These are phyloP conservation scores for Amyloporia xantha DNA, from an alignment of 768 basidiomycete genomes.

Conservation along the genomic window DNA sequence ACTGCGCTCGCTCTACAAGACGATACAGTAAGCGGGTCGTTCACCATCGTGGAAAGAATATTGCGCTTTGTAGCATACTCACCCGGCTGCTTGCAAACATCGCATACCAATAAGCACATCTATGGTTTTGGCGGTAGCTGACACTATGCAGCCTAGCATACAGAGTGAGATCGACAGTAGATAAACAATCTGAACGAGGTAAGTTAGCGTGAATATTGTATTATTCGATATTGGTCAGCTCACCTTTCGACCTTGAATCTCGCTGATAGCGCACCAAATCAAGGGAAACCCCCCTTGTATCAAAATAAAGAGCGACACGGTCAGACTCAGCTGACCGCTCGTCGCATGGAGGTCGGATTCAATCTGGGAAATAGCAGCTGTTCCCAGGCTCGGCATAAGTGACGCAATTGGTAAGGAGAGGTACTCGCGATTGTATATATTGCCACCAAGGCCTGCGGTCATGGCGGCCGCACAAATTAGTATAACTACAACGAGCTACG, in stretches of 20 bases:
- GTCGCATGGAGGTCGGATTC: conserved; percentile 53
- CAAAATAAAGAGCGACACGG: conserved; percentile 65
- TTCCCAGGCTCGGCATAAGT: neutral
- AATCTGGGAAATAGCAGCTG: conserved; percentile 65
- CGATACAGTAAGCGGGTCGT: too few species aligned
- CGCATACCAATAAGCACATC: conserved; percentile 63
- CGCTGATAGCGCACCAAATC: conserved; percentile 62
- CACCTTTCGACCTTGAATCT: conserved; percentile 71
- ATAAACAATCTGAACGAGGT: too few species aligned
- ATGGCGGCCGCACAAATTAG: conserved; percentile 47
- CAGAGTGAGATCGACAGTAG: conserved; percentile 46
- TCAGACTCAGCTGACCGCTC: conserved; percentile 54
- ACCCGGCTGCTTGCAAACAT: conserved; percentile 63
- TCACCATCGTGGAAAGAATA: too few species aligned
- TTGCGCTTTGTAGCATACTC: neutral
- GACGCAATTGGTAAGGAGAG: neutral
- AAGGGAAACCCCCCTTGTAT: conserved; percentile 64
- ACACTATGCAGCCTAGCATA: conserved; percentile 50
- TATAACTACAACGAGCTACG: conserved; percentile 30
- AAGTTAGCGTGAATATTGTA: too few species aligned
- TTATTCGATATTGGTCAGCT: too few species aligned
- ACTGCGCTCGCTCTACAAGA: conserved; percentile 50
- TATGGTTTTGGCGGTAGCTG: conserved; percentile 49
- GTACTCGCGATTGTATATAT: conserved; percentile 53
- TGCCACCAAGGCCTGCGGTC: conserved; percentile 50